A percentile compares a stretch with the other conserved stretches of the same genome.
These are phyloP conservation scores for Adansonia madagascariensis DNA, from an alignment of 441 rosid genomes.

Conservation along the genomic window DNA sequence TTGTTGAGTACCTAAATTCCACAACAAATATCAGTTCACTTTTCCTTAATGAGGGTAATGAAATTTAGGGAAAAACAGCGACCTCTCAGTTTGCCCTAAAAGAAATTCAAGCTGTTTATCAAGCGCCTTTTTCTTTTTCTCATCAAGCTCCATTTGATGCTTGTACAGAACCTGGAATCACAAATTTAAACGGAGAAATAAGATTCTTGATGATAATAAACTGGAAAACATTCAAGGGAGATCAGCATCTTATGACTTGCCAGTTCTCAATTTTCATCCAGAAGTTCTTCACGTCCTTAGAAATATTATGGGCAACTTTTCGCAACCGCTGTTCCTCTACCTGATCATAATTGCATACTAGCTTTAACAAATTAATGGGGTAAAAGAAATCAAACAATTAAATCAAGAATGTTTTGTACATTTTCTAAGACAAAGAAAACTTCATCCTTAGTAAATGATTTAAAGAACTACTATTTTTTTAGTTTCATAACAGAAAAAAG, in stretches of 20 bases:
- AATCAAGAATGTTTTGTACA: not conserved
- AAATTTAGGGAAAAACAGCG: constrained; percentile 11
- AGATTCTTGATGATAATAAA: constrained; percentile 20
- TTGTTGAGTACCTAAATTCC: constrained; percentile 85
- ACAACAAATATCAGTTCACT: constrained; percentile 23
- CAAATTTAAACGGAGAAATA: constrained; percentile 16
- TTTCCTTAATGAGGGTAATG: constrained; percentile 4
- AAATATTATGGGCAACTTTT: constrained; percentile 87
- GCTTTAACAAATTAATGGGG: too few species aligned
- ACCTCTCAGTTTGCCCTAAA: constrained; percentile 99
- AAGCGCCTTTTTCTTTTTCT: constrained; percentile 94
- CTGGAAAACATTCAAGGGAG: constrained; percentile 21
- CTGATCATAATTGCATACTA: constrained; percentile 45
- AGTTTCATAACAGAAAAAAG: constrained; percentile 21
- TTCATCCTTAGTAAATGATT: not conserved
- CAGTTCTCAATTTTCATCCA: constrained; percentile 99
- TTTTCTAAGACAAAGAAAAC: not conserved
- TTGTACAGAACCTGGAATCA: constrained; percentile 83
- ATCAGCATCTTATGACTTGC: constrained; percentile 45
- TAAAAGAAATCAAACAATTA: not conserved
- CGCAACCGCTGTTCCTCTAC: constrained; percentile 91
- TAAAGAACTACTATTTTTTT: constrained; percentile 9
- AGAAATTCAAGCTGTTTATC: constrained; percentile 98
- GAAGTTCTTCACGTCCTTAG: constrained; percentile 95
- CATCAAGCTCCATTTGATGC: constrained; percentile 94